A percentile compares a stretch with the other conserved stretches of the same genome.
phyloP scores from a whole-genome alignment of 2,329 filamentous ascomycete genomes.

The Fusarium secorum region DNA sequence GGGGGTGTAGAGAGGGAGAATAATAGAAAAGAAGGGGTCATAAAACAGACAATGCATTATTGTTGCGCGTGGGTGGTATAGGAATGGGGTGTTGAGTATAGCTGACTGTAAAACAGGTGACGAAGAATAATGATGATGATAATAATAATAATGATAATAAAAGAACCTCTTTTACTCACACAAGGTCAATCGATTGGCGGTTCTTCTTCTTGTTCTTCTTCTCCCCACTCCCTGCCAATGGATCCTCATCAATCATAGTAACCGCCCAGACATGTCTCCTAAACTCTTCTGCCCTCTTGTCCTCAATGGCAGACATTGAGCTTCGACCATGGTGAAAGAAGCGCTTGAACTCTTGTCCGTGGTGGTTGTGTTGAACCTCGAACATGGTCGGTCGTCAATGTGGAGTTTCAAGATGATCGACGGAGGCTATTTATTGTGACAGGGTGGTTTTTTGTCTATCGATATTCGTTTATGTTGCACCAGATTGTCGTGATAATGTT shows the following conservation, averaged over 20 bases:
- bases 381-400: constrained; percentile 35
- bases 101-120: background rate
- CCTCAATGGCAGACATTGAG: constrained; percentile 41
- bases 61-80: background rate
- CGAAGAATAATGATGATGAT: background rate
- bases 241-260: constrained; percentile 42
- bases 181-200: constrained; percentile 33
- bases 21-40: background rate
- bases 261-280: constrained; percentile 40
- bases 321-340: constrained; percentile 41
- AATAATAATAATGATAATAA: background rate
- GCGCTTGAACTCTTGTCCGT: constrained; percentile 40
- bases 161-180: constrained; percentile 29
- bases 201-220: constrained; percentile 3
- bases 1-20: background rate
- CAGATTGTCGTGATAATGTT: constrained; percentile 9
- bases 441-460: constrained; percentile 4
- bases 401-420: constrained; percentile 12
- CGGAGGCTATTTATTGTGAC: constrained; percentile 1
- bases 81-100: constrained; percentile 2
- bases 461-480: constrained; percentile 1
- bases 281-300: constrained; percentile 41
- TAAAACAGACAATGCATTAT: constrained; percentile 4
- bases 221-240: constrained; percentile 18
- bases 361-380: constrained; percentile 40